Conservation (phyloP, 495 filamentous ascomycete species). For the Penicillium taxi region DNA sequence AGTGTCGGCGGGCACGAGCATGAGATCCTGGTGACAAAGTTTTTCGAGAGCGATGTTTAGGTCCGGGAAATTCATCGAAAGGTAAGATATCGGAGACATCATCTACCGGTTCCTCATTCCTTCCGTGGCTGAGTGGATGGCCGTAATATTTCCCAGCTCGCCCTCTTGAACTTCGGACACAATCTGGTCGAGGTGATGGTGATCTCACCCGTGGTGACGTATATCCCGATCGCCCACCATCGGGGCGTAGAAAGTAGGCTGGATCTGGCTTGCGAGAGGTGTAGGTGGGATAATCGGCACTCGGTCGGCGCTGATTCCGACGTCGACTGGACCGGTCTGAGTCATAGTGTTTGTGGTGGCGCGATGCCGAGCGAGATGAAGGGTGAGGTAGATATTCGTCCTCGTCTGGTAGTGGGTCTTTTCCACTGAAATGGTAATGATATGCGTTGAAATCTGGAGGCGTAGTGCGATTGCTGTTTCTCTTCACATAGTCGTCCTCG, state of each 20-base stretch:
- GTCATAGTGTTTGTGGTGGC: slow-evolving; percentile 16
- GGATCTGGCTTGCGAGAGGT: slow-evolving; percentile 18
- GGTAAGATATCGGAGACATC: slow-evolving; percentile 18
- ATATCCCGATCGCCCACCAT: slow-evolving; percentile 13
- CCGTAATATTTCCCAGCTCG: slow-evolving; percentile 19
- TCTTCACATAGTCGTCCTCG: slow-evolving; percentile 35
- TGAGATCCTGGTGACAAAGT: slow-evolving; percentile 27
- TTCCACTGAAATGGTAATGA: slow-evolving; percentile 28
- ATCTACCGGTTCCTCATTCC: slow-evolving; percentile 17
- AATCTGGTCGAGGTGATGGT: slow-evolving; percentile 22
- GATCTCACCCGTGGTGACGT: slow-evolving; percentile 27
- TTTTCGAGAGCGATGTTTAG: slow-evolving; percentile 14
- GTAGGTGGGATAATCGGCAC: slow-evolving; percentile 20
- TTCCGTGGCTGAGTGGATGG: slow-evolving; percentile 19
- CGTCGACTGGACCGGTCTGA: slow-evolving; percentile 14
- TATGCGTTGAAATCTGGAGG: slow-evolving; percentile 28
- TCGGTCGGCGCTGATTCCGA: slow-evolving; percentile 18
- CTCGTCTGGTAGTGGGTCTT: slow-evolving; percentile 22
- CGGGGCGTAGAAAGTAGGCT: slow-evolving; percentile 3
- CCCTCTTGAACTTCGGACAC: slow-evolving; percentile 11
- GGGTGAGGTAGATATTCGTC: slow-evolving; percentile 21
- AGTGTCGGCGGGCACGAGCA: slow-evolving; percentile 32
- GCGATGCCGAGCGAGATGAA: slow-evolving; percentile 11
- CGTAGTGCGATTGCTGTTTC: slow-evolving; percentile 23
- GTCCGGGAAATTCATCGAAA: slow-evolving; percentile 4